A percentile compares a stretch with the other conserved stretches of the same genome.
phyloP scores from a whole-genome alignment of 768 basidiomycete species.

The Lactarius deliciosus region DNA sequence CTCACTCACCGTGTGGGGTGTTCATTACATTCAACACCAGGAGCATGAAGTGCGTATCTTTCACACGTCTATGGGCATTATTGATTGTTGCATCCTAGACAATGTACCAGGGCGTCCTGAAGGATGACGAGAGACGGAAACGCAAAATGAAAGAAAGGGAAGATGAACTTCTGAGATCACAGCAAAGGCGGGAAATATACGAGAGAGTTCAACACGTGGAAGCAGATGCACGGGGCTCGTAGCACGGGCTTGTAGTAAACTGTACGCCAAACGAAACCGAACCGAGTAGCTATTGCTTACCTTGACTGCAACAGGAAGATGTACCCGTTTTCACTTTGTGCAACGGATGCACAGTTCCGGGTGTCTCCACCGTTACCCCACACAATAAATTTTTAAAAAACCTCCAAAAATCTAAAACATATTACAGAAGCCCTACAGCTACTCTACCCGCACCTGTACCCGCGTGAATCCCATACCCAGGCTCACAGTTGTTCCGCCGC shows the following conservation, averaged over 20 bases:
- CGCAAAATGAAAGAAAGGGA: slow-evolving; percentile 70
- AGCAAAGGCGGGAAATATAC: slow-evolving; percentile 62
- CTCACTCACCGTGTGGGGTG: slow-evolving; percentile 77
- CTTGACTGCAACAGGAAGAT: too few species aligned
- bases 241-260: background rate
- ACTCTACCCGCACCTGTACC: too few species aligned
- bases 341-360: too few species aligned
- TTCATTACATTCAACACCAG: slow-evolving; percentile 81
- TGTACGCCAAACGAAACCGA: background rate
- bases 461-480: too few species aligned
- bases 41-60: slow-evolving; percentile 69
- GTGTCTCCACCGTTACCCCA: too few species aligned
- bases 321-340: too few species aligned
- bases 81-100: slow-evolving; percentile 45
- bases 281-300: too few species aligned
- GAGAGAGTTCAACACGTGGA: slow-evolving; percentile 50
- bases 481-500: too few species aligned
- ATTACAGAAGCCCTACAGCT: too few species aligned
- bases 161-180: slow-evolving; percentile 59
- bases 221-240: background rate
- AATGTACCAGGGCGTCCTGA: slow-evolving; percentile 89
- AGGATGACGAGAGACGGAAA: slow-evolving; percentile 79
- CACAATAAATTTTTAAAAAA: too few species aligned
- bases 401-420: too few species aligned
- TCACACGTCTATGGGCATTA: background rate